Conservation (phyloP, 1,139 yeast genomes). For the Blastobotrys indianensis region DNA sequence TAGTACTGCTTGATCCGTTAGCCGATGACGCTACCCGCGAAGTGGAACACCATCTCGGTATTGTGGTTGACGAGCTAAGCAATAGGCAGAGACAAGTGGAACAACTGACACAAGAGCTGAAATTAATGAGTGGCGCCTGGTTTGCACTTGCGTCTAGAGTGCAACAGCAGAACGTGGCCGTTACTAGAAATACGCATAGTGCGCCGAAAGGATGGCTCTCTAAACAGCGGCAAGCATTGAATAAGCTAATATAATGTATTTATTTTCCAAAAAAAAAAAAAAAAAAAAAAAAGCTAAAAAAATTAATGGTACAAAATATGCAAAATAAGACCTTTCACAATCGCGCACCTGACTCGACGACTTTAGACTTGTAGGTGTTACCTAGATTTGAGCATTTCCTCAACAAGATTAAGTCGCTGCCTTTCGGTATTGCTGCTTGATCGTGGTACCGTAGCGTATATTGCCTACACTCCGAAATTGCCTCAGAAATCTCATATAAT, state of each 20-base stretch:
- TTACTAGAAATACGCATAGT: conserved; percentile 22
- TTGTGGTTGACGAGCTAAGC: no score
- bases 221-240: conserved; percentile 23
- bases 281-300: background rate
- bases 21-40: no score
- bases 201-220: conserved; percentile 28
- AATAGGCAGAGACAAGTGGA: background rate
- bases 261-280: background rate
- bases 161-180: conserved; percentile 26
- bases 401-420: conserved; percentile 12
- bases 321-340: background rate
- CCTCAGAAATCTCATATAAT: conserved; percentile 29
- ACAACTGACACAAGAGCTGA: conserved; percentile 17
- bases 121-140: conserved; percentile 29
- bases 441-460: conserved; percentile 23
- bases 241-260: conserved; percentile 11
- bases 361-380: conserved; percentile 9
- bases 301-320: background rate
- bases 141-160: conserved; percentile 26
- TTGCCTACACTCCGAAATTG: conserved; percentile 29
- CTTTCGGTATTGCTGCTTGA: conserved; percentile 9
- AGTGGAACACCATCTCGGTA: no score
- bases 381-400: conserved; percentile 11
- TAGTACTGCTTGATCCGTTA: no score
- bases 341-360: background rate